Percentiles rank a stretch among this genome's conserved stretches.
Conservation (phyloP, 371 early-diverging fungal genomes). For the Mucor saturninus region DNA sequence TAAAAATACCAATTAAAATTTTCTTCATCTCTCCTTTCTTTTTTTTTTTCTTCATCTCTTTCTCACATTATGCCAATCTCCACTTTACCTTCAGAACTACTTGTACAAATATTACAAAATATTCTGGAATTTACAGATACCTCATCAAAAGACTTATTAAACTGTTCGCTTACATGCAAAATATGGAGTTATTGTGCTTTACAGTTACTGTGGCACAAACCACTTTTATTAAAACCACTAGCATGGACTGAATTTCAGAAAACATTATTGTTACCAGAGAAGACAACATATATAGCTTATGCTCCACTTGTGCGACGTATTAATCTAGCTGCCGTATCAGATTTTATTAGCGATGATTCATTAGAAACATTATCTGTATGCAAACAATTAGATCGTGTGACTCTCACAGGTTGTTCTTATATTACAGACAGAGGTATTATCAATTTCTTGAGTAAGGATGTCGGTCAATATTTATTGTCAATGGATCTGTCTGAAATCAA, state of each 20-base stretch:
- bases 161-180: conserved; percentile 50
- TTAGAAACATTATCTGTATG: conserved; percentile 49
- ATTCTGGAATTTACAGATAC: conserved; percentile 38
- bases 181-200: conserved; percentile 54
- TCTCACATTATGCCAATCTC: conserved; percentile 7
- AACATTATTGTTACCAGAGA: conserved; percentile 15
- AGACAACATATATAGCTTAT: conserved; percentile 48
- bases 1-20: not conserved
- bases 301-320: conserved; percentile 62
- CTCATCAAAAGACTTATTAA: conserved; percentile 39
- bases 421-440: conserved; percentile 53
- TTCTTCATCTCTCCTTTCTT: not conserved
- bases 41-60: conserved; percentile 14
- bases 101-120: conserved; percentile 52
- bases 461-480: conserved; percentile 37
- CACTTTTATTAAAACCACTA: conserved; percentile 35
- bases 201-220: conserved; percentile 59
- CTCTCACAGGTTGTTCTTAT: conserved; percentile 57
- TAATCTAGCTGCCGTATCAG: conserved; percentile 60
- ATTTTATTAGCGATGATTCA: conserved; percentile 46
- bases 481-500: conserved; percentile 52
- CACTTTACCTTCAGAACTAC: conserved; percentile 46
- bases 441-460: conserved; percentile 37
- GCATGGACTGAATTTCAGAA: conserved; percentile 37
- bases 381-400: conserved; percentile 63